phyloP scores from a whole-genome alignment of 1,284 basidiomycete genomes.

The Hypsizygus ulmarius region DNA sequence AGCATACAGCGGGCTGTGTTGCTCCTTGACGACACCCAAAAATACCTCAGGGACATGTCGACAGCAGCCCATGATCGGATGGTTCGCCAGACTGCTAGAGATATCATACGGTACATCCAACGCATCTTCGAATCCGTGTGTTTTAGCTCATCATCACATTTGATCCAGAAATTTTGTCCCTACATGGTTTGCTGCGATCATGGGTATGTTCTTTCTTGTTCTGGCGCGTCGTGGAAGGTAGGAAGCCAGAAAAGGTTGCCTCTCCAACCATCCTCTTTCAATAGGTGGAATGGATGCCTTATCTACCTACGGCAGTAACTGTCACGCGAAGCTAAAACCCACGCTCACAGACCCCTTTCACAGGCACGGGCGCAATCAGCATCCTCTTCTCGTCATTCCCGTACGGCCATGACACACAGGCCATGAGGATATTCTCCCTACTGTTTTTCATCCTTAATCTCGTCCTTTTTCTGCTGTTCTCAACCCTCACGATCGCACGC shows the following conservation, averaged over 20 bases:
- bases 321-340: not conserved
- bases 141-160: not conserved
- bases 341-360: constrained; percentile 3
- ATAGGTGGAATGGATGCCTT: not conserved
- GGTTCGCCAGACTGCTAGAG: not conserved
- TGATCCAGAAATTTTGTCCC: constrained; percentile 39
- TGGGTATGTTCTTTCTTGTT: constrained; percentile 39
- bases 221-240: not conserved
- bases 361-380: constrained; percentile 57
- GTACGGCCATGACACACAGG: constrained; percentile 39
- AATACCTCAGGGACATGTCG: not conserved
- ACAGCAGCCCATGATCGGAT: not conserved
- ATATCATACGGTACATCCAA: constrained; percentile 11
- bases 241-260: not conserved
- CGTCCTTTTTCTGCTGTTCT: constrained; percentile 59
- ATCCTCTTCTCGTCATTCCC: constrained; percentile 54
- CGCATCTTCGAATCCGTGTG: not conserved
- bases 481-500: constrained; percentile 43
- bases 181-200: constrained; percentile 50
- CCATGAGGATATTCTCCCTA: constrained; percentile 44
- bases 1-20: too few species aligned
- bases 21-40: not conserved
- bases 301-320: not conserved
- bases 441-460: constrained; percentile 70
- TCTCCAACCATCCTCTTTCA: constrained; percentile 1